These are phyloP conservation scores for Corymbia citriodora DNA, from an alignment of 441 rosid genomes.

Conservation along the genomic window DNA sequence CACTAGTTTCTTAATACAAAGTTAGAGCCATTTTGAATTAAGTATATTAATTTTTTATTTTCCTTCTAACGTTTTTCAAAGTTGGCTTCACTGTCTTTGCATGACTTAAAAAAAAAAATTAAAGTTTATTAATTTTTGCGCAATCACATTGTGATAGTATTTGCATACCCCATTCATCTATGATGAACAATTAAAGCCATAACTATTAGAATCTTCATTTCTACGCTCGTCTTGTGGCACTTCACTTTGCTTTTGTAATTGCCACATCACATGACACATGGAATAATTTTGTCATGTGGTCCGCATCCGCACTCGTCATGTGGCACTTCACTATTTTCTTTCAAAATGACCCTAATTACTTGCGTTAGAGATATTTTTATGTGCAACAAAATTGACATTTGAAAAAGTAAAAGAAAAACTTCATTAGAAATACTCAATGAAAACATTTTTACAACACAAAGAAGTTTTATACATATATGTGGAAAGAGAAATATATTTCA, in stretches of 20 bases:
- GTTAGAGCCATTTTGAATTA: neutral
- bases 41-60: too few relatives aligned
- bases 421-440: neutral
- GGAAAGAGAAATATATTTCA: too few relatives aligned
- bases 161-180: neutral
- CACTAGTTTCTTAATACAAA: neutral
- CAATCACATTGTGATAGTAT: neutral
- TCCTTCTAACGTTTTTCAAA: too few relatives aligned
- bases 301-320: neutral
- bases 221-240: neutral
- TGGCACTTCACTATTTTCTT: neutral
- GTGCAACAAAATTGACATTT: neutral
- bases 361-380: neutral
- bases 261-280: neutral
- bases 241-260: too few relatives aligned
- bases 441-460: neutral
- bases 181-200: too few relatives aligned
- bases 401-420: neutral
- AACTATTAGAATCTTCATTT: neutral
- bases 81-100: neutral
- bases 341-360: neutral
- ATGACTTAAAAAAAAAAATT: neutral
- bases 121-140: too few relatives aligned
- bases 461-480: neutral
- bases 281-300: neutral